Percentiles rank a stretch among this genome's conserved stretches.
These are phyloP conservation scores for Plasmodium chabaudi DNA, from an alignment of 169 alveolate species.

Conservation along the genomic window DNA sequence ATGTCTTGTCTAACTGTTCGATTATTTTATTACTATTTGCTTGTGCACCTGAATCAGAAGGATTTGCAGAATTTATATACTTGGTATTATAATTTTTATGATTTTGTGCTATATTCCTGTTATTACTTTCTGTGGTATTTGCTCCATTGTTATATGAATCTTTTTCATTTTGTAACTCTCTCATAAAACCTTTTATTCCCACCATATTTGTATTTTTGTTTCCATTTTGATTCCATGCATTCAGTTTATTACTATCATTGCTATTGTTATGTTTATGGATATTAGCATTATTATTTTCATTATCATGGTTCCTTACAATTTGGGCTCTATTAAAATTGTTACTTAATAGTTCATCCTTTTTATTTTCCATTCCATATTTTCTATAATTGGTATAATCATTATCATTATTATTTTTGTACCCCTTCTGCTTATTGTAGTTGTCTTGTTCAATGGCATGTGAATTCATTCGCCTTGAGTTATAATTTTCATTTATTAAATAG, in stretches of 20 bases:
- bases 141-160: not conserved
- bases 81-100: not conserved
- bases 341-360: not conserved
- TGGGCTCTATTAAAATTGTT: not conserved
- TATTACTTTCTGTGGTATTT: not conserved
- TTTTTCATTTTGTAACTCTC: conserved; percentile 36
- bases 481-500: conserved; percentile 18
- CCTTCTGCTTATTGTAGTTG: conserved; percentile 10
- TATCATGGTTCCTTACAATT: not conserved
- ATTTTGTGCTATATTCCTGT: not conserved
- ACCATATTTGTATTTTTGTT: conserved; percentile 62
- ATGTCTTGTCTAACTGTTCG: conserved; percentile 69
- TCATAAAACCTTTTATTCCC: conserved; percentile 66
- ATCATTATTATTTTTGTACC: conserved; percentile 23
- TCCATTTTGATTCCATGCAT: conserved; percentile 1
- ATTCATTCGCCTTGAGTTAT: conserved; percentile 18
- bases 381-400: conserved; percentile 16
- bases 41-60: not conserved
- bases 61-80: conserved; percentile 7
- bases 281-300: not conserved
- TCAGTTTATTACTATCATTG: not conserved
- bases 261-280: conserved; percentile 3
- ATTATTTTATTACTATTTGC: conserved; percentile 31
- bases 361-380: conserved; percentile 3
- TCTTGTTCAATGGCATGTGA: conserved; percentile 9